phyloP scores from a whole-genome alignment of 2,329 filamentous ascomycete genomes.

The Tothia fuscella region DNA sequence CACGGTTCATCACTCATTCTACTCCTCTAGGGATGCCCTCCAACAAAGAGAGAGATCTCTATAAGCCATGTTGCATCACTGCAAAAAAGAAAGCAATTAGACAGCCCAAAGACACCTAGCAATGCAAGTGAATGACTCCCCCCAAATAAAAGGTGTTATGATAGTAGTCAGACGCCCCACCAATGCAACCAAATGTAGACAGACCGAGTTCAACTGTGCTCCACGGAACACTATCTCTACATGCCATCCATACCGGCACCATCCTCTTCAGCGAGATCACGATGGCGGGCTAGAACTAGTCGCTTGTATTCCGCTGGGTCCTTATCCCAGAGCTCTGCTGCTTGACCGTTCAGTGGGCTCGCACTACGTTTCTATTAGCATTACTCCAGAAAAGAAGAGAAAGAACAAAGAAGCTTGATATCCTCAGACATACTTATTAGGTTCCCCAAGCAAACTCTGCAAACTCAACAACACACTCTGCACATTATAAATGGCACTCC shows the following conservation, averaged over 20 bases:
- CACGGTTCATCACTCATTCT: too few relatives aligned
- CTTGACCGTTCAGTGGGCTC: slow-evolving; percentile 90
- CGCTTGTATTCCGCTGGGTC: slow-evolving; percentile 79
- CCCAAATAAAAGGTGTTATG: too few relatives aligned
- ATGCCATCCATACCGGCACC: slow-evolving; percentile 6
- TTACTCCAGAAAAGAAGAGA: neutral
- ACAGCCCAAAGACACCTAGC: too few relatives aligned
- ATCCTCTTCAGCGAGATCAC: slow-evolving; percentile 40
- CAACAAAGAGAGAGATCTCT: too few relatives aligned
- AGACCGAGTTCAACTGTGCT: too few relatives aligned
- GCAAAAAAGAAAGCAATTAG: too few relatives aligned
- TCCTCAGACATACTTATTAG: slow-evolving; percentile 70
- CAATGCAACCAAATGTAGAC: too few relatives aligned
- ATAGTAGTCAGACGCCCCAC: too few relatives aligned
- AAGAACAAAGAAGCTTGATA: slow-evolving; percentile 2
- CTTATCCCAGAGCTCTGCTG: slow-evolving; percentile 90
- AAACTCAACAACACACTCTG: slow-evolving; percentile 85
- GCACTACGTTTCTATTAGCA: slow-evolving; percentile 43
- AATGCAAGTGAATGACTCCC: too few relatives aligned
- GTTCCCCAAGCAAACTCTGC: slow-evolving; percentile 90
- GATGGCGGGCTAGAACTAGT: slow-evolving; percentile 51
- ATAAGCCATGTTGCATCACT: too few relatives aligned
- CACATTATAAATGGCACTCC: slow-evolving; percentile 95
- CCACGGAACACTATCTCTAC: too few relatives aligned
- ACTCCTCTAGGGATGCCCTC: too few relatives aligned